Percentiles rank a stretch among this genome's conserved stretches.
phyloP scores from a whole-genome alignment of 345 rosid genomes.

The Raphanus raphanistrum region DNA sequence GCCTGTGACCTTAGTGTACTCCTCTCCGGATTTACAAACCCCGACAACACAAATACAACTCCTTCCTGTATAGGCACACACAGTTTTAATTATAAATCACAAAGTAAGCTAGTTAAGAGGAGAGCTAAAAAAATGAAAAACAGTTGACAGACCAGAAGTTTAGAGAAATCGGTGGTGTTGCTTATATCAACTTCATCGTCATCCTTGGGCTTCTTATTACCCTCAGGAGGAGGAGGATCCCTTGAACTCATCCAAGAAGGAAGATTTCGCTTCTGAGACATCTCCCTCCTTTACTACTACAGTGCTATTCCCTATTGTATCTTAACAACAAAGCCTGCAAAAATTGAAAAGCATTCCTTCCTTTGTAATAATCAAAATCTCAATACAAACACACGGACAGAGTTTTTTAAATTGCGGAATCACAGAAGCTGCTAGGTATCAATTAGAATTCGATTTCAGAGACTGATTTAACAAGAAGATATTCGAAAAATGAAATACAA shows the following conservation, averaged over 20 bases:
- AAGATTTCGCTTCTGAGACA: conserved; percentile 60
- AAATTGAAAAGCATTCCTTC: no score
- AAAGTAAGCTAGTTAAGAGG: background rate
- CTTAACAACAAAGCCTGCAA: no score
- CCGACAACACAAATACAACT: conserved; percentile 78
- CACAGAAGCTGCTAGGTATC: no score
- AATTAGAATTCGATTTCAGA: no score
- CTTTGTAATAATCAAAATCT: no score
- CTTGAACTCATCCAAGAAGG: conserved; percentile 80
- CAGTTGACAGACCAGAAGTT: conserved; percentile 56
- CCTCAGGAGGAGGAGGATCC: conserved; percentile 26
- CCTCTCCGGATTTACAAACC: conserved; percentile 89
- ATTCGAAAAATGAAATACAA: no score
- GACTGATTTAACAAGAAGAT: no score
- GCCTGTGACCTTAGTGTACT: conserved; percentile 76
- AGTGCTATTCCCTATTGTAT: no score
- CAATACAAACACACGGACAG: no score
- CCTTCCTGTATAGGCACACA: conserved; percentile 59
- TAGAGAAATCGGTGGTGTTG: conserved; percentile 37
- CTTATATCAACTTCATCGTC: background rate
- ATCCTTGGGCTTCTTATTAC: conserved; percentile 32
- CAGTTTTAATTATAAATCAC: conserved; percentile 14
- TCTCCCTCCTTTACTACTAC: background rate
- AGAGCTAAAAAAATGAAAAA: background rate
- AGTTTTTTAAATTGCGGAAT: no score